Conservation (phyloP, 306 rosid species). For the Cicer judaicum region DNA sequence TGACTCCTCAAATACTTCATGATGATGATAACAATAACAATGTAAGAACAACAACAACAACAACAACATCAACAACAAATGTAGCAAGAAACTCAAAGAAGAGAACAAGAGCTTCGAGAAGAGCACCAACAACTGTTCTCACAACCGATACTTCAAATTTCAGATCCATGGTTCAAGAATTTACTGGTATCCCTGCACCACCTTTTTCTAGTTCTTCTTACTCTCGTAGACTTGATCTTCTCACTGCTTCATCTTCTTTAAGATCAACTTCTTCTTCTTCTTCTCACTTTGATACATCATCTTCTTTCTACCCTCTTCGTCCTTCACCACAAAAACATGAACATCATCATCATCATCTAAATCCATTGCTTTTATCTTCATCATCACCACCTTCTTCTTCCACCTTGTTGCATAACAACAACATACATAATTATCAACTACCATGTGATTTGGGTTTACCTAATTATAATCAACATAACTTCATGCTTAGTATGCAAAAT, state of each 20-base stretch:
- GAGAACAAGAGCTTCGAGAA: constrained; percentile 81
- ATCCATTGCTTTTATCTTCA: constrained; percentile 22
- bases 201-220: constrained; percentile 70
- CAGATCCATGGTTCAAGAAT: constrained; percentile 97
- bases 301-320: constrained; percentile 59
- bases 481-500: constrained; percentile 57
- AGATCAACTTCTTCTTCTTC: constrained; percentile 34
- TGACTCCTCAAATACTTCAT: constrained; percentile 6
- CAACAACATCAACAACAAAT: constrained; percentile 29
- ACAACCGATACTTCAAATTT: constrained; percentile 91
- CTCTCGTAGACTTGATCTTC: constrained; percentile 75
- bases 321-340: constrained; percentile 64
- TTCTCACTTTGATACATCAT: constrained; percentile 34
- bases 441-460: constrained; percentile 48
- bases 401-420: constrained; percentile 47
- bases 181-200: constrained; percentile 91
- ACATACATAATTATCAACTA: constrained; percentile 46
- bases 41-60: background rate
- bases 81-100: constrained; percentile 67
- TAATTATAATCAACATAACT: constrained; percentile 38
- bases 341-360: constrained; percentile 29
- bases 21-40: constrained; percentile 5
- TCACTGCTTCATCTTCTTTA: constrained; percentile 51
- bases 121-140: constrained; percentile 92
- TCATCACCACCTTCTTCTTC: constrained; percentile 37